Percentiles rank a stretch among this genome's conserved stretches.
These are phyloP conservation scores for Sclerotiophoma versabilis DNA, from an alignment of 2,329 filamentous ascomycete species.

Conservation along the genomic window DNA sequence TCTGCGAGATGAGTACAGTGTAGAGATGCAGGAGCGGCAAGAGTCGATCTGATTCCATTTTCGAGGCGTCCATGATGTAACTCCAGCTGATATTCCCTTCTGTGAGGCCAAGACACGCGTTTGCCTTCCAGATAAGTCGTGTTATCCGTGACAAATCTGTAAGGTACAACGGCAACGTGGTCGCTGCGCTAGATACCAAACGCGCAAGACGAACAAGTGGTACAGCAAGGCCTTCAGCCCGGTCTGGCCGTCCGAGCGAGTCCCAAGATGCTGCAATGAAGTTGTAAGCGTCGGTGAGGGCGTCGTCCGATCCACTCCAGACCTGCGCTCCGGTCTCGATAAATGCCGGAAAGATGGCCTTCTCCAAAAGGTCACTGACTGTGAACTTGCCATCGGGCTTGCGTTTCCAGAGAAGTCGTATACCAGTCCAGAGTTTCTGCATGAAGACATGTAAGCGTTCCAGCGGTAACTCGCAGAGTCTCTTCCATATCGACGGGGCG, in stretches of 20 bases:
- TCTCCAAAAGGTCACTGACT: slow-evolving; percentile 27
- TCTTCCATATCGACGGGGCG: slow-evolving; percentile 34
- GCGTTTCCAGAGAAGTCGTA: slow-evolving; percentile 30
- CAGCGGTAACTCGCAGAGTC: slow-evolving; percentile 31
- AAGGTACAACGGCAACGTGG: slow-evolving; percentile 33
- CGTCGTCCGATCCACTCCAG: slow-evolving; percentile 6
- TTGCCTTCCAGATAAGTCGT: slow-evolving; percentile 40
- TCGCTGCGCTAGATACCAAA: slow-evolving; percentile 35
- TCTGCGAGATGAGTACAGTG: slow-evolving; percentile 42
- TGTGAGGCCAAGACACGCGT: slow-evolving; percentile 29
- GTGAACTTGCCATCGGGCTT: slow-evolving; percentile 27
- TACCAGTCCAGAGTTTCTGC: slow-evolving; percentile 26
- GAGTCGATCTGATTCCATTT: slow-evolving; percentile 20
- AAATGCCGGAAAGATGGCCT: slow-evolving; percentile 34
- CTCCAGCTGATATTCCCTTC: slow-evolving; percentile 32
- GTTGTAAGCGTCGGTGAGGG: slow-evolving; percentile 33
- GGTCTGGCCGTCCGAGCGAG: slow-evolving; percentile 33
- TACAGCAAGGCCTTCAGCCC: slow-evolving; percentile 33
- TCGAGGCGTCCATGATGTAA: slow-evolving; percentile 29
- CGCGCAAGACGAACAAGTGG: slow-evolving; percentile 40
- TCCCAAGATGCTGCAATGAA: slow-evolving; percentile 36
- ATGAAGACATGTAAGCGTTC: slow-evolving; percentile 31
- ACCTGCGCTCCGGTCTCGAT: slow-evolving; percentile 6
- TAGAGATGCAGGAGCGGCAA: slow-evolving; percentile 40
- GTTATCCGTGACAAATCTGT: slow-evolving; percentile 31